Evolutionary conservation across 306 rosid species (phyloP).

Genomic region (Rosa multiflora): DNA sequence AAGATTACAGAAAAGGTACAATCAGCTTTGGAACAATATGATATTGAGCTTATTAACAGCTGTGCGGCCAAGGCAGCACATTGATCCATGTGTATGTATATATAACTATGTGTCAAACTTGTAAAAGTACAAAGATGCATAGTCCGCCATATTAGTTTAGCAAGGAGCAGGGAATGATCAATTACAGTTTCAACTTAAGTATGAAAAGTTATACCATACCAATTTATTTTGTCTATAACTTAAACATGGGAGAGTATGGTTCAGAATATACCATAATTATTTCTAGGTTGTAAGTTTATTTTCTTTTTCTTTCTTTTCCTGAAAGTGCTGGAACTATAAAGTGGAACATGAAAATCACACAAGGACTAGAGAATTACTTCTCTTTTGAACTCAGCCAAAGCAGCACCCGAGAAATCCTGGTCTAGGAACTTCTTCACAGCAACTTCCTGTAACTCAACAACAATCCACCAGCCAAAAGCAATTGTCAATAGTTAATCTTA

Average conservation of each 20-base stretch:
- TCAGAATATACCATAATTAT: neutral
- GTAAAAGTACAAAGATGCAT: neutral
- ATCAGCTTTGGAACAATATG: neutral
- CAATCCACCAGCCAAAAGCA: constrained; percentile 33
- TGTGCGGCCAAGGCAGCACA: neutral
- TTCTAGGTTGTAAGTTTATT: neutral
- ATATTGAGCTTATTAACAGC: constrained; percentile 2
- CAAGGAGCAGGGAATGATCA: neutral
- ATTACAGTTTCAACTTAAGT: neutral
- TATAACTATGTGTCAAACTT: neutral
- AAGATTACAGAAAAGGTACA: constrained; percentile 23
- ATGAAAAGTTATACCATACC: neutral
- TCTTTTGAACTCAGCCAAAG: constrained; percentile 97
- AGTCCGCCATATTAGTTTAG: neutral
- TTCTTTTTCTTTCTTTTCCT: constrained; percentile 17
- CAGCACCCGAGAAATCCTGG: constrained; percentile 99
- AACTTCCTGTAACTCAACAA: constrained; percentile 77
- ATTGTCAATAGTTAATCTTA: neutral
- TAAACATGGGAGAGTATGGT: neutral
- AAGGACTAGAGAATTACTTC: constrained; percentile 60
- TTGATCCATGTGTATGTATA: neutral
- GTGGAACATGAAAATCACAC: constrained; percentile 13
- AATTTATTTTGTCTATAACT: neutral
- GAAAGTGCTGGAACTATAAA: constrained; percentile 14
- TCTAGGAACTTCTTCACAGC: constrained; percentile 99